phyloP scores from a whole-genome alignment of 2,329 filamentous ascomycete genomes.

The Macrophomina pseudophaseolina region DNA sequence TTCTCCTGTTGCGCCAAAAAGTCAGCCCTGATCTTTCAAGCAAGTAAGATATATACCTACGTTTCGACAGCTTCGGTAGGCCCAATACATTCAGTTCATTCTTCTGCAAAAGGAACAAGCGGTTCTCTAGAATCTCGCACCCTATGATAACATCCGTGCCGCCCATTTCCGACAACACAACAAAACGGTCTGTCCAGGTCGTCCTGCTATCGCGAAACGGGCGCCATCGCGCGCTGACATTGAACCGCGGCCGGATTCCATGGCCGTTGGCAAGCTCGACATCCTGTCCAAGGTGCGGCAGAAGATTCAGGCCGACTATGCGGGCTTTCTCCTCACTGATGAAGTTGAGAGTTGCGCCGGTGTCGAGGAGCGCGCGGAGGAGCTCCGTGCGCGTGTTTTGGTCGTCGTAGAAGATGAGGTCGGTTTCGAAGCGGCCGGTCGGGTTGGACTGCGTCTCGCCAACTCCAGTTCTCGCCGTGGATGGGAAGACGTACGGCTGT shows the following conservation, averaged over 20 bases:
- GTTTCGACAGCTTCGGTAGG: not conserved
- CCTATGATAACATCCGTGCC: not conserved
- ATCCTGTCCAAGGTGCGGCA: not conserved
- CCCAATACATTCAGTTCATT: not conserved
- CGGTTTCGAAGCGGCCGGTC: not conserved
- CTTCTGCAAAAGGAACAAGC: not conserved
- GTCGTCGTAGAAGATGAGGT: not conserved
- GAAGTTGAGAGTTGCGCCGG: not conserved
- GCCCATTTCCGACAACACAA: not conserved
- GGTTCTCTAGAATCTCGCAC: not conserved
- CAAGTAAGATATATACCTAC: not conserved
- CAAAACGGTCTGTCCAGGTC: not conserved
- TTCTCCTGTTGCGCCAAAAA: not conserved
- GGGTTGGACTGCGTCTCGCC: not conserved
- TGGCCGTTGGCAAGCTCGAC: not conserved
- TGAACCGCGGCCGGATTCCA: not conserved
- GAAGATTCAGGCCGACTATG: not conserved
- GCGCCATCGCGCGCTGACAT: not conserved
- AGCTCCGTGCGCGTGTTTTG: constrained; percentile 27
- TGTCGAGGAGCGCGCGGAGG: not conserved
- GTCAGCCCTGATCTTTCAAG: too few relatives aligned
- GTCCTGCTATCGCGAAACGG: not conserved
- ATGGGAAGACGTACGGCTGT: not conserved
- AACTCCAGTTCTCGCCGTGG: not conserved
- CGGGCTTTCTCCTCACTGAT: not conserved